Evolutionary conservation across 163 green algal genomes (phyloP).

Genomic region (Prototheca cutis): DNA sequence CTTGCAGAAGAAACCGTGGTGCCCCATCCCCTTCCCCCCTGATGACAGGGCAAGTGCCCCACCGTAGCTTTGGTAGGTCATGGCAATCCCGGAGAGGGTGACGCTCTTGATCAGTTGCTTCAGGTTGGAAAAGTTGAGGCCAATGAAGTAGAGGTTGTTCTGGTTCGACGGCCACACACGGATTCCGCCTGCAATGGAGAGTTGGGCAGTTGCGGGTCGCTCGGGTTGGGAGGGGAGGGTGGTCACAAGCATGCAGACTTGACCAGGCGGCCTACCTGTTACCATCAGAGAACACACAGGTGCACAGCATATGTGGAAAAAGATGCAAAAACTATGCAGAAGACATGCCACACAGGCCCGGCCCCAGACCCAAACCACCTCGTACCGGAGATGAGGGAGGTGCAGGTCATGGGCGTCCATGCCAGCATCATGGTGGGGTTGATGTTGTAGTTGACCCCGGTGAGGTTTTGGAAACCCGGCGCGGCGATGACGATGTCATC

Average conservation of each 20-base stretch:
- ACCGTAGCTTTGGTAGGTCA: slow-evolving; percentile 17
- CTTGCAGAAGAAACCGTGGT: too few species aligned
- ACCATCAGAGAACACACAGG: too few species aligned
- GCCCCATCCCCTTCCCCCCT: too few species aligned
- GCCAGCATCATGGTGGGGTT: slow-evolving; percentile 11
- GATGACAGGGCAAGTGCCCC: too few species aligned
- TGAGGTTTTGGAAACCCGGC: slow-evolving; percentile 11
- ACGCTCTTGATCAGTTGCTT: slow-evolving; percentile 10
- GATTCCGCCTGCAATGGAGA: slow-evolving; percentile 14
- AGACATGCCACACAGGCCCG: too few species aligned
- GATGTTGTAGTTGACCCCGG: slow-evolving; percentile 14
- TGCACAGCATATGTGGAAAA: too few species aligned
- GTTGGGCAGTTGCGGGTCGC: background rate
- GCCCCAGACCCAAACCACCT: background rate
- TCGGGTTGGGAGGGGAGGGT: background rate
- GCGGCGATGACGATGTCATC: slow-evolving; percentile 7
- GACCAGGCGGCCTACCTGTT: too few species aligned
- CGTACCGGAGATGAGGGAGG: slow-evolving; percentile 13
- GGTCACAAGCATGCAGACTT: background rate
- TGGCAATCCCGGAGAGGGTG: slow-evolving; percentile 4
- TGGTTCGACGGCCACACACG: slow-evolving; percentile 10
- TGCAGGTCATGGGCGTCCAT: slow-evolving; percentile 17
- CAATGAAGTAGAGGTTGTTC: slow-evolving; percentile 17
- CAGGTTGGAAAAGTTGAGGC: slow-evolving; percentile 25
- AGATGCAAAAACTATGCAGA: too few species aligned